phyloP scores from a whole-genome alignment of 164 flowering plant species.

The Santalum album region DNA sequence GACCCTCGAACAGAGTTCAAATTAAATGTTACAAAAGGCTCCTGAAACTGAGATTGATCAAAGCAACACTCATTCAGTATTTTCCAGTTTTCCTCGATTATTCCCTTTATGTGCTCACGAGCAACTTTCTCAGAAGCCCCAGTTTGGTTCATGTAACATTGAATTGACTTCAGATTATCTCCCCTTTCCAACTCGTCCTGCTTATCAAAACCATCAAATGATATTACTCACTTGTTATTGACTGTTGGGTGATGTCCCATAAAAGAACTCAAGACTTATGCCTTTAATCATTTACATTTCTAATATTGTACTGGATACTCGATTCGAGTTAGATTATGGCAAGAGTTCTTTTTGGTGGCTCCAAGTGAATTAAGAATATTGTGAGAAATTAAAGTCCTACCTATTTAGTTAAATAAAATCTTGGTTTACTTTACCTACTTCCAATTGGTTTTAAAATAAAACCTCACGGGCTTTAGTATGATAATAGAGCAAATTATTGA shows the following conservation, averaged over 20 bases:
- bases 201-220: background rate
- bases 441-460: conserved; percentile 18
- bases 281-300: too few relatives aligned
- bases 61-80: conserved; percentile 15
- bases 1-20: too few relatives aligned
- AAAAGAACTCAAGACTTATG: background rate
- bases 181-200: conserved; percentile 16
- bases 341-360: too few relatives aligned
- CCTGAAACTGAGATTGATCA: too few relatives aligned
- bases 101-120: conserved; percentile 1
- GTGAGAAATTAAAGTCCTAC: conserved; percentile 5
- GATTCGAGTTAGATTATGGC: too few relatives aligned
- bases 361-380: too few relatives aligned
- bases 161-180: conserved; percentile 10
- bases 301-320: too few relatives aligned
- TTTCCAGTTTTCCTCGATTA: conserved; percentile 14
- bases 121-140: conserved; percentile 13
- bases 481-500: conserved; percentile 13
- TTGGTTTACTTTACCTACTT: too few relatives aligned
- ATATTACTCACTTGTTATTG: background rate
- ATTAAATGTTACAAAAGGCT: too few relatives aligned
- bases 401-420: too few relatives aligned
- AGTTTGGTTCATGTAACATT: conserved; percentile 11
- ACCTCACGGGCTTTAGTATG: conserved; percentile 16
- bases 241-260: conserved; percentile 10